Base-by-base conservation (phyloP, 352 stramenopile genomes). In the Phytophthora idaei region DNA sequence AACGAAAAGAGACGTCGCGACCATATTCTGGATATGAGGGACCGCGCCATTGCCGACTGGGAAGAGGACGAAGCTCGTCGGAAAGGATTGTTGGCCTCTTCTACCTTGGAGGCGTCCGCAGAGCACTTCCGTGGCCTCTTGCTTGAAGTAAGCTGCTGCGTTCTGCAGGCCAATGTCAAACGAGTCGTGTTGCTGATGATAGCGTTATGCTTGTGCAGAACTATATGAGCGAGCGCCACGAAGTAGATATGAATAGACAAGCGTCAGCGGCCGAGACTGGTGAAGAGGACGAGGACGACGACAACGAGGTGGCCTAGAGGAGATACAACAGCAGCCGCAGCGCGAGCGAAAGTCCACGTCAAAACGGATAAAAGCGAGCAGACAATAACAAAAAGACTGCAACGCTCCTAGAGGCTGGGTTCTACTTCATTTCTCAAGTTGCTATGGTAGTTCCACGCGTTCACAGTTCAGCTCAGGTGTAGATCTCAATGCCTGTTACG, bases 1-100 rank as follows among this genome's bases (percentile, higher is more conserved):
- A 93, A 92, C 72, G 85, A 91, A 57, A 93, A 91, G 61, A 79
- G 85, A 42, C 81, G 85, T 50, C 80, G 85, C 2, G 85, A 93
- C 28, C 71, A 92, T 52, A 68, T 90, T 28, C 72, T 93, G 27
- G 83, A 93, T 21, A 54, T 89, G 51, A 82, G 85, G 9, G 85
- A 93, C 53, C 83, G 83, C 14, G 75, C 72, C 17, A 91, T 92
- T 67, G 69, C 71, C 34, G 85, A 91, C 50, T 93, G 85, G 85
- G 85, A 93, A 62, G 83, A 91, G 45, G 83, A 93, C 0, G 85
- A 93, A 61, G 76, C 85, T 57, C 78, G 80, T 31, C 83, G 83
- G 27, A 74, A 83, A 39, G 85, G 85, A 5, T 29, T 93, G 17
- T 49, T 93, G 41, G 76, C 74, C 21, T 87, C 83, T 2, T 80